phyloP scores from a whole-genome alignment of 306 rosid species.

The Mimosa bimucronata region DNA sequence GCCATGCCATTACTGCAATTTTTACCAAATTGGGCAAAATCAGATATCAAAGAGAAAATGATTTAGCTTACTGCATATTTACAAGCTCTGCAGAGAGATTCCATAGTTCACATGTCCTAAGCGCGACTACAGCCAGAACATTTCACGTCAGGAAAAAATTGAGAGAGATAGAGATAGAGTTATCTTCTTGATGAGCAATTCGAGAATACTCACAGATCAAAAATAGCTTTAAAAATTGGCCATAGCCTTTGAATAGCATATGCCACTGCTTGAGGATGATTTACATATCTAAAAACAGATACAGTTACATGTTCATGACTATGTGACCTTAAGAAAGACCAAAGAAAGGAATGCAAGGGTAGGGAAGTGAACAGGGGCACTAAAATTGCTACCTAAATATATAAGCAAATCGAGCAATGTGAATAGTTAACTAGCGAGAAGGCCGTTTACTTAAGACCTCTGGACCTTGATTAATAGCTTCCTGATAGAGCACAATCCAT shows the following conservation, averaged over 20 bases:
- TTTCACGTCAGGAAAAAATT: conserved; percentile 23
- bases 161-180: no score
- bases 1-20: background rate
- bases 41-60: conserved; percentile 26
- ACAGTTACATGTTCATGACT: conserved; percentile 42
- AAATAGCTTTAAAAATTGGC: conserved; percentile 96
- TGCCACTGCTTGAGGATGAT: conserved; percentile 97
- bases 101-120: conserved; percentile 99
- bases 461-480: conserved; percentile 81
- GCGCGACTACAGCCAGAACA: conserved; percentile 75
- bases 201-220: conserved; percentile 79
- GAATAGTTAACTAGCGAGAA: conserved; percentile 88
- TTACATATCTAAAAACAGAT: conserved; percentile 71
- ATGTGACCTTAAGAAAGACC: background rate
- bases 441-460: conserved; percentile 77
- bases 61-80: conserved; percentile 82
- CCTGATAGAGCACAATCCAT: conserved; percentile 61
- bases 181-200: conserved; percentile 28
- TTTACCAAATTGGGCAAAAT: conserved; percentile 26
- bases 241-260: conserved; percentile 93
- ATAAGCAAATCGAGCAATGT: conserved; percentile 94
- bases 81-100: conserved; percentile 98
- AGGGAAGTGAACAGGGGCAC: conserved; percentile 13
- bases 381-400: conserved; percentile 72
- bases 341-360: background rate